These are phyloP conservation scores for Botryotinia globosa DNA, from an alignment of 2,329 filamentous ascomycete species.

Conservation along the genomic window DNA sequence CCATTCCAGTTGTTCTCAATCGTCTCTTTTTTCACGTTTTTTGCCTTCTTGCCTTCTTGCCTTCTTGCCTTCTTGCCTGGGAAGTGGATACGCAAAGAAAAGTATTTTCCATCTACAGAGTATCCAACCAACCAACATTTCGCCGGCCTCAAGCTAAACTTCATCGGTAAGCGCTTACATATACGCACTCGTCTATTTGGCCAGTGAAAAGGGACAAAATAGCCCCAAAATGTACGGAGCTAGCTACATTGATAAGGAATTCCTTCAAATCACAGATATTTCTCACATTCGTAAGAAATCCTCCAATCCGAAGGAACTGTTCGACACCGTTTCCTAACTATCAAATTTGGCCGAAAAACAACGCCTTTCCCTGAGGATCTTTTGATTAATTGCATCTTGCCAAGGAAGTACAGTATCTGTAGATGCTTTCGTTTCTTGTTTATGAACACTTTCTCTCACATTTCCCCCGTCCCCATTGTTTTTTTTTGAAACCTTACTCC, in stretches of 20 bases:
- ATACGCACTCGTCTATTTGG: not conserved
- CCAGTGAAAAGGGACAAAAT: not conserved
- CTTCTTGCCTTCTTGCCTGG: not conserved
- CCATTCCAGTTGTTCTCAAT: not conserved
- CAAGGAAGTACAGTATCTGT: not conserved
- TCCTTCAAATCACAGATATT: not conserved
- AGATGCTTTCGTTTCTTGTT: not conserved
- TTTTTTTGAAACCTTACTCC: not conserved
- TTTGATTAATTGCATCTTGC: not conserved
- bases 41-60: not conserved
- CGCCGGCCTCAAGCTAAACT: not conserved
- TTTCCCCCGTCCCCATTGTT: not conserved
- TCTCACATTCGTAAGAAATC: not conserved
- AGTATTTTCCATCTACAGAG: not conserved
- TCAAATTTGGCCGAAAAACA: conserved; percentile 8
- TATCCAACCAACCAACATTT: not conserved
- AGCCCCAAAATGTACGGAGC: not conserved
- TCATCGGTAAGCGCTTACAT: not conserved
- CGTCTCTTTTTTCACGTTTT: not conserved
- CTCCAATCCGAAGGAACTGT: not conserved
- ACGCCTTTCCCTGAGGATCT: conserved; percentile 9
- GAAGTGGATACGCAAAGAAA: not conserved
- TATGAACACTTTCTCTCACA: not conserved
- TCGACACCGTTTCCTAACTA: not conserved
- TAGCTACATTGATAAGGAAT: not conserved